Conservation (phyloP, 352 stramenopile genomes). For the Globisporangium paddicum region DNA sequence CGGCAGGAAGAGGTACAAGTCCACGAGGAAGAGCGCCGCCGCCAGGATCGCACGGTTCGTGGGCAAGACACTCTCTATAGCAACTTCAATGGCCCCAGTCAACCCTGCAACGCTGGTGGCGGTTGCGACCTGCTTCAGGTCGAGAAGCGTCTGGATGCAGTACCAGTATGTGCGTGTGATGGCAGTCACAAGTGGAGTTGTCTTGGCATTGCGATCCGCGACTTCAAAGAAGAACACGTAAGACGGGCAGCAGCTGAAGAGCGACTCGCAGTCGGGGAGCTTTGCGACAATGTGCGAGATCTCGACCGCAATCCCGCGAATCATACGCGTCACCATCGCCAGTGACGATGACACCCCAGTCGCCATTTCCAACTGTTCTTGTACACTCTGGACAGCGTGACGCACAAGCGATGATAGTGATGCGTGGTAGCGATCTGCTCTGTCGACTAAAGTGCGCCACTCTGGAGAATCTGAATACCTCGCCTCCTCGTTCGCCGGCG, state of each 20-base stretch:
- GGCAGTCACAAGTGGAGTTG: conserved; percentile 52
- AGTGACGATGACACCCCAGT: neutral
- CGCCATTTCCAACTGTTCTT: neutral
- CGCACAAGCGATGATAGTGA: conserved; percentile 20
- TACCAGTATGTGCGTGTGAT: conserved; percentile 63
- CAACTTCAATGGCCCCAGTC: conserved; percentile 1
- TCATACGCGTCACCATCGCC: conserved; percentile 3
- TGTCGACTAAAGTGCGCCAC: conserved; percentile 27
- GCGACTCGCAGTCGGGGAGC: conserved; percentile 51
- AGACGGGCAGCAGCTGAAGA: conserved; percentile 41
- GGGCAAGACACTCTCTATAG: conserved; percentile 18
- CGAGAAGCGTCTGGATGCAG: conserved; percentile 34
- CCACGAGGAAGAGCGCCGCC: conserved; percentile 64
- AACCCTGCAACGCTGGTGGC: neutral
- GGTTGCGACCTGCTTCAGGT: conserved; percentile 19
- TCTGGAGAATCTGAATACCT: conserved; percentile 10
- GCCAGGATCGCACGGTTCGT: conserved; percentile 45
- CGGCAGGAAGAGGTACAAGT: conserved; percentile 65
- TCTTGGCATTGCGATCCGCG: conserved; percentile 29
- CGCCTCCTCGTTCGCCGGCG: neutral
- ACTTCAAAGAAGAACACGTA: conserved; percentile 79
- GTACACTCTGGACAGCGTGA: neutral
- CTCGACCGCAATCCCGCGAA: conserved; percentile 23
- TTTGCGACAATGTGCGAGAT: conserved; percentile 34
- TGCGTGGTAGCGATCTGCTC: conserved; percentile 31